Evolutionary conservation across 164 flowering plant species (phyloP), one percentile per base, ranked within the genome.

Genomic region (Stephania yunnanensis): DNA sequence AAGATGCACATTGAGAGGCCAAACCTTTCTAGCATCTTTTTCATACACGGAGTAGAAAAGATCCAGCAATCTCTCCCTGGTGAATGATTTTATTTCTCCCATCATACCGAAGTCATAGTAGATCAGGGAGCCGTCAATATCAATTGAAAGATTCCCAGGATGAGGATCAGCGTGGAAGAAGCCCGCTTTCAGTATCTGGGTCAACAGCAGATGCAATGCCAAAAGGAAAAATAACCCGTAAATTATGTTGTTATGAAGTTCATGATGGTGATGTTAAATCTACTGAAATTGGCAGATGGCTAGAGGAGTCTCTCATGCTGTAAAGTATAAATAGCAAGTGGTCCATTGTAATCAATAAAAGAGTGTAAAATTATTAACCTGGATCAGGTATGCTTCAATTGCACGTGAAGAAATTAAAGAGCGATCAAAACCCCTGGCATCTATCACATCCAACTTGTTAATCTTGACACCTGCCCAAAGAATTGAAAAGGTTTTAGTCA

Each of bases 121-220:
- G 76, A 95, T 95, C 77, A 95, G 84, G 73, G 97, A 70, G 81
- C 89, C 93, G 84, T 91, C 99, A 73, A 70, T 75, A 73, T 95
- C 97, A 67, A 95, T 86, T 36, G 99, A 97, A 77, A 93, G 95
- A 82, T 95, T 95, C 76, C 99, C 99, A 71, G 99, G 99, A 80
- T 95, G 99, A 76, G 99, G 99, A 85, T 95, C 97, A 46, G 99
- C 99, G 79, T 95, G 99, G 80, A 92, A 95, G 85, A 93, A 93
- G 46, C 99, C 99, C 17, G 99, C 93, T 82, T 82, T 93, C 73
- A 95, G 84, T 78, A 95, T 89, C 97, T 95, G 85, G 68, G 81
- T 19, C 9, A 71, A 45, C 68, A 71, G 64, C 67, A 5, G 68
- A 58, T 55, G 31, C 46, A 9, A 30, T 48, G 31, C 70, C 58